Percentiles rank a stretch among this genome's conserved stretches.
Evolutionary conservation across 2,329 filamentous ascomycete species (phyloP).

Genomic region (Aspergillus tubingensis): DNA sequence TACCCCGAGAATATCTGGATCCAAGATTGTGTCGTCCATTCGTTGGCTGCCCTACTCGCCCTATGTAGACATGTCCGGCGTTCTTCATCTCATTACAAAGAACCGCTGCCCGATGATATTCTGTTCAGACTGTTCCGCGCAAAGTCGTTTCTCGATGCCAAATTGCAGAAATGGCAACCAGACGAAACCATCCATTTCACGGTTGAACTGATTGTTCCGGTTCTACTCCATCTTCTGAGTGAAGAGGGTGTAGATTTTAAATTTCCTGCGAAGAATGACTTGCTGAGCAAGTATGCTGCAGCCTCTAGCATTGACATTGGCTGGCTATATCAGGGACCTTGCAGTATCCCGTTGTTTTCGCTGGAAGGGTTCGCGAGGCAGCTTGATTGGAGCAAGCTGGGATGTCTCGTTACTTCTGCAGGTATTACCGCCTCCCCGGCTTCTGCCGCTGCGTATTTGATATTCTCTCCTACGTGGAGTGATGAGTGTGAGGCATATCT

Average conservation of each 20-base stretch:
- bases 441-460: slow-evolving; percentile 43
- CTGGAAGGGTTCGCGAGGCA: slow-evolving; percentile 42
- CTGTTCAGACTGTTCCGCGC: slow-evolving; percentile 1
- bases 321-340: slow-evolving; percentile 8
- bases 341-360: slow-evolving; percentile 30
- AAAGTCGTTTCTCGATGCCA: not conserved
- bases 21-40: slow-evolving; percentile 7
- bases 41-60: slow-evolving; percentile 10
- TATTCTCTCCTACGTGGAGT: slow-evolving; percentile 33
- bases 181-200: slow-evolving; percentile 5
- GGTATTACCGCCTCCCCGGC: slow-evolving; percentile 43
- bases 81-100: too few relatives aligned
- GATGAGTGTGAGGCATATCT: slow-evolving; percentile 36
- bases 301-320: slow-evolving; percentile 2
- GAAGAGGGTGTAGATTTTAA: slow-evolving; percentile 6
- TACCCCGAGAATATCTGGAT: slow-evolving; percentile 4
- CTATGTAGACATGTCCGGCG: slow-evolving; percentile 5
- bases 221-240: not conserved
- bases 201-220: slow-evolving; percentile 7
- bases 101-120: not conserved
- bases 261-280: slow-evolving; percentile 7
- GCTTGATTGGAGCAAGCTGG: slow-evolving; percentile 39
- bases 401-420: slow-evolving; percentile 31
- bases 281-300: not conserved
- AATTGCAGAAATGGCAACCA: not conserved